A percentile compares a stretch with the other conserved stretches of the same genome.
Conservation (phyloP, 2,329 filamentous ascomycete species). For the Septoria petroselini region DNA sequence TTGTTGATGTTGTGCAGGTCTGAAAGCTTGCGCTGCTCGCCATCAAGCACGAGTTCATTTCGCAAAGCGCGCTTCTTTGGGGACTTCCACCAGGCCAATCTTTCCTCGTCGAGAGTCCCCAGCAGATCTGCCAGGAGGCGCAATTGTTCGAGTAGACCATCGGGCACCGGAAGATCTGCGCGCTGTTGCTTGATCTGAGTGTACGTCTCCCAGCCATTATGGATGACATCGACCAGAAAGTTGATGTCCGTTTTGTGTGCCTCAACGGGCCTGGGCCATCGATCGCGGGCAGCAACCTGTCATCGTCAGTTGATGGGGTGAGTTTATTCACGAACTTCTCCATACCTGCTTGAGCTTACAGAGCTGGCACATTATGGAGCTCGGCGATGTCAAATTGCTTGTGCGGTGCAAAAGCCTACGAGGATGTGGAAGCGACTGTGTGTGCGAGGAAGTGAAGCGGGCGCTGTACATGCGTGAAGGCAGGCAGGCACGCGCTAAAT, state of each 20-base stretch:
- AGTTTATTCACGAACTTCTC: too few relatives aligned
- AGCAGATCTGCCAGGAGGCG: conserved; percentile 18
- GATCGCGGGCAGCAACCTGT: conserved; percentile 6
- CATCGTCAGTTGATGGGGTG: too few relatives aligned
- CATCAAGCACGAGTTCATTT: conserved; percentile 18
- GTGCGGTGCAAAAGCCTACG: too few relatives aligned
- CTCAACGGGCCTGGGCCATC: conserved; percentile 26
- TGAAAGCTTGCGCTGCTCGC: conserved; percentile 23
- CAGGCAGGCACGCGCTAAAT: too few relatives aligned
- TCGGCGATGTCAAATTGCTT: too few relatives aligned
- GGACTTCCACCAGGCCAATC: conserved; percentile 25
- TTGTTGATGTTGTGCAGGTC: conserved; percentile 30
- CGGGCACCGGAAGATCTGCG: neutral
- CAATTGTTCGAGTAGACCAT: conserved; percentile 20
- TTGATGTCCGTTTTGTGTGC: conserved; percentile 17
- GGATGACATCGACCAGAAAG: conserved; percentile 21
- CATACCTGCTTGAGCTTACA: conserved; percentile 22
- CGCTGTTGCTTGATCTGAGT: conserved; percentile 5
- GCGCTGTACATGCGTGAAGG: neutral
- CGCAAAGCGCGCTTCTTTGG: conserved; percentile 23
- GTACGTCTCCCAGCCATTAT: conserved; percentile 17
- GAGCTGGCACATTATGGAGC: conserved; percentile 26
- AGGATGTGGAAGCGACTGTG: too few relatives aligned
- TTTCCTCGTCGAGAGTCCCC: conserved; percentile 21
- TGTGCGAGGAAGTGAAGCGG: neutral